phyloP scores from a whole-genome alignment of 345 rosid genomes.

The Syzygium aqueum region DNA sequence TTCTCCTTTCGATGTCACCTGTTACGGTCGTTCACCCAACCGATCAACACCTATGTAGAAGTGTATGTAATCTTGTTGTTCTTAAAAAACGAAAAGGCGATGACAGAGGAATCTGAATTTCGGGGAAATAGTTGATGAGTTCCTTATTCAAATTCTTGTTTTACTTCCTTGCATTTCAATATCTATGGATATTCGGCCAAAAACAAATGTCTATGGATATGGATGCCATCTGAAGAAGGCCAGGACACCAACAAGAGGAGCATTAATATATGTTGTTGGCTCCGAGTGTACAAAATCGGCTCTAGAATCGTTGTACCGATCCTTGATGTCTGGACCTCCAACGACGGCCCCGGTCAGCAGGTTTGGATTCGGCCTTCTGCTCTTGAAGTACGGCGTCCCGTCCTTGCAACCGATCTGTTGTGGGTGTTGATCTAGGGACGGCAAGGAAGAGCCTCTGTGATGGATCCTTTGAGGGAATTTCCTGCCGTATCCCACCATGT shows the following conservation, averaged over 20 bases:
- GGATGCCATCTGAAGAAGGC: conserved; percentile 26
- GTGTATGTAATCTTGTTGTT: background rate
- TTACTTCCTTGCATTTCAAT: background rate
- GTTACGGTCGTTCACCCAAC: background rate
- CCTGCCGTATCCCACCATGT: conserved; percentile 77
- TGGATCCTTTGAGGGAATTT: conserved; percentile 62
- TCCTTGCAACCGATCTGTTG: conserved; percentile 32
- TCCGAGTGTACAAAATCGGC: conserved; percentile 24
- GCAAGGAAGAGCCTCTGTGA: conserved; percentile 67
- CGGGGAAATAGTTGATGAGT: background rate
- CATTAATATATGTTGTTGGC: conserved; percentile 59
- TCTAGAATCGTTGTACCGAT: conserved; percentile 36
- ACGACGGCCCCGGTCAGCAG: conserved; percentile 58
- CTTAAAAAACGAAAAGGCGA: background rate
- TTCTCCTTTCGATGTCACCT: background rate
- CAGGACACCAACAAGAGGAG: conserved; percentile 50
- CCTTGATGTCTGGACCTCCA: conserved; percentile 67
- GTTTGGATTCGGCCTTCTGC: conserved; percentile 45
- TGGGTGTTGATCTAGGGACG: conserved; percentile 33
- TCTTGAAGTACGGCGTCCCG: conserved; percentile 31
- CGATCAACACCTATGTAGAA: background rate
- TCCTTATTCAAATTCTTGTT: background rate
- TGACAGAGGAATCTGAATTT: background rate
- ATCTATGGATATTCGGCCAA: background rate
- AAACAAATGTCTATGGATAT: too few relatives aligned